These are phyloP conservation scores for Eucalyptus tenuipes DNA, from an alignment of 345 rosid species.

Conservation along the genomic window DNA sequence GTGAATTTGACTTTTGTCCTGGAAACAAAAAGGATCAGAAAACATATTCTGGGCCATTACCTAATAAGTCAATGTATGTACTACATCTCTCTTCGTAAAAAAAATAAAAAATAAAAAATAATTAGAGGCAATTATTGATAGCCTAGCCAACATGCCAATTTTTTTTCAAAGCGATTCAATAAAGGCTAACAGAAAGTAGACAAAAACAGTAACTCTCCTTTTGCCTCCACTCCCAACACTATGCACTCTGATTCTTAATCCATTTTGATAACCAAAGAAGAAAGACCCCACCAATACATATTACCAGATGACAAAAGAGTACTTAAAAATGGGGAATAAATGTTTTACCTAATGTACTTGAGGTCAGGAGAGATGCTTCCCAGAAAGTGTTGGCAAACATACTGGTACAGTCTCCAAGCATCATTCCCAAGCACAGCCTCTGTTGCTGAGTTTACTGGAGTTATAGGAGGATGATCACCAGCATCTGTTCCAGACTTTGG, in stretches of 20 bases:
- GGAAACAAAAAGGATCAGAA: background rate
- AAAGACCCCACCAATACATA: background rate
- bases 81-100: background rate
- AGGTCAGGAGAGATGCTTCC: conserved; percentile 90
- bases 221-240: background rate
- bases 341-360: conserved; percentile 59
- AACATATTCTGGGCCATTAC: background rate
- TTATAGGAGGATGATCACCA: conserved; percentile 99
- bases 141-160: background rate
- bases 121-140: background rate
- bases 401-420: conserved; percentile 90
- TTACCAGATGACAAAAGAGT: background rate
- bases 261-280: background rate
- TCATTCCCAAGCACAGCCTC: conserved; percentile 68
- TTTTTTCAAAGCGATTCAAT: background rate
- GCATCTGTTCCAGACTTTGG: conserved; percentile 78
- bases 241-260: background rate
- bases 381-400: conserved; percentile 89
- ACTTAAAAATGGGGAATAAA: background rate
- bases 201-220: background rate
- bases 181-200: background rate
- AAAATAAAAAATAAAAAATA: background rate
- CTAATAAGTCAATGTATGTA: background rate
- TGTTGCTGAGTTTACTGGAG: conserved; percentile 70
- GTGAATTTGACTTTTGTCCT: conserved; percentile 79